A percentile compares a stretch with the other conserved stretches of the same genome.
phyloP scores from a whole-genome alignment of 139 green algal species.

The Chloropicon primus region DNA sequence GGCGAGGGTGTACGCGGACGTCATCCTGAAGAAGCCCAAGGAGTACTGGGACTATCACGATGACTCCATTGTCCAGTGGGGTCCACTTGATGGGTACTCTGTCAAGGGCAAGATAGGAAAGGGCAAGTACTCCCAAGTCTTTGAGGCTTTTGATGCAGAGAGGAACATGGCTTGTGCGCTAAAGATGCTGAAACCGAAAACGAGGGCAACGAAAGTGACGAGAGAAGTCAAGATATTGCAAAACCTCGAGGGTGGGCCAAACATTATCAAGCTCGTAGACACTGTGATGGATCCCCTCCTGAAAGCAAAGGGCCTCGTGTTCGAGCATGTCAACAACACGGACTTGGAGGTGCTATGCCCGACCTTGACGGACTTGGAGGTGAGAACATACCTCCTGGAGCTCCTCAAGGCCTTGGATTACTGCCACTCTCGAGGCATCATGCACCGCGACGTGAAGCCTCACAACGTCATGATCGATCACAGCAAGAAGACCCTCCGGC shows the following conservation, averaged over 20 bases:
- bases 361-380: conserved; percentile 85
- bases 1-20: conserved; percentile 65
- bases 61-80: conserved; percentile 58
- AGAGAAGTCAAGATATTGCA: conserved; percentile 97
- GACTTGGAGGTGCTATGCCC: conserved; percentile 93
- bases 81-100: conserved; percentile 97
- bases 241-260: conserved; percentile 86
- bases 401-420: conserved; percentile 95
- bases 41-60: conserved; percentile 98
- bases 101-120: conserved; percentile 87
- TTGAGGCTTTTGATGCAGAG: too few relatives aligned
- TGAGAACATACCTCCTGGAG: conserved; percentile 94
- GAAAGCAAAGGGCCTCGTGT: conserved; percentile 88
- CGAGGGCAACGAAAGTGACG: too few relatives aligned
- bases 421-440: conserved; percentile 78
- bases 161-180: too few relatives aligned
- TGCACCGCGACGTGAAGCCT: too few relatives aligned
- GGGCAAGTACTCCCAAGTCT: conserved; percentile 98
- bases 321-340: conserved; percentile 92
- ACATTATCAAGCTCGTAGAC: conserved; percentile 95
- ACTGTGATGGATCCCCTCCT: conserved; percentile 79
- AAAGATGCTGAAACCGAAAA: too few relatives aligned
- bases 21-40: conserved; percentile 58
- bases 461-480: conserved; percentile 99
- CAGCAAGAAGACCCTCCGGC: conserved; percentile 64